Evolutionary conservation across 2,329 filamentous ascomycete genomes (phyloP).

Genomic region (Cercospora zeae-maydis): DNA sequence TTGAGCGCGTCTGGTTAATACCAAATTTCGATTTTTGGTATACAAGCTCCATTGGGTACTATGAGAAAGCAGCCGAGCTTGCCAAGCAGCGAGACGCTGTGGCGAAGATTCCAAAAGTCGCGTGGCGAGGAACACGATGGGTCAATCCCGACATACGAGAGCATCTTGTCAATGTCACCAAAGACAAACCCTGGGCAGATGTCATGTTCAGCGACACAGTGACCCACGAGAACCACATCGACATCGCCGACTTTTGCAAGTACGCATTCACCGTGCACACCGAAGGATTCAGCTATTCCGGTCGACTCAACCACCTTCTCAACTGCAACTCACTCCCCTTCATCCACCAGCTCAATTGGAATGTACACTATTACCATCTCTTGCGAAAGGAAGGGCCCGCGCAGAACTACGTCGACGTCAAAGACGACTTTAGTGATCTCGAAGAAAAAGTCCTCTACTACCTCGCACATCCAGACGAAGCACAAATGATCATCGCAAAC

Average conservation of each 20-base stretch:
- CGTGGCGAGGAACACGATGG: constrained; percentile 34
- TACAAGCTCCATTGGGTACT: constrained; percentile 11
- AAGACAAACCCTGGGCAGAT: constrained; percentile 38
- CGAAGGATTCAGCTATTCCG: constrained; percentile 30
- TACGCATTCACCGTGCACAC: constrained; percentile 32
- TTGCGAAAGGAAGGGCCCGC: constrained; percentile 18
- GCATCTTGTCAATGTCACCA: constrained; percentile 30
- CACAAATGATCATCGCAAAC: constrained; percentile 27
- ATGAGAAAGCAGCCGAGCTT: constrained; percentile 12
- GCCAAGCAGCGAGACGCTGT: constrained; percentile 15
- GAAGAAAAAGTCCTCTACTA: constrained; percentile 21
- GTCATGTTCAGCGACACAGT: constrained; percentile 29
- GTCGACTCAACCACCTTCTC: constrained; percentile 30
- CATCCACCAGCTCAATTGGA: constrained; percentile 27
- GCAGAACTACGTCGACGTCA: constrained; percentile 27
- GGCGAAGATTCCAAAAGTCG: constrained; percentile 29
- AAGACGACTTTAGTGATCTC: constrained; percentile 25
- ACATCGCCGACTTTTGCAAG: constrained; percentile 27
- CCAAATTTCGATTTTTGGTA: constrained; percentile 20
- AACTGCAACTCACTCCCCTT: constrained; percentile 26
- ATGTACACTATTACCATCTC: constrained; percentile 24
- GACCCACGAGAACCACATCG: constrained; percentile 12
- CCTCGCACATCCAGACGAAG: constrained; percentile 18
- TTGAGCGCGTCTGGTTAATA: constrained; percentile 16
- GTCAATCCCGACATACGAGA: constrained; percentile 31